Conservation (phyloP, 73 alveolate genomes). For the Blepharisma japonicum region DNA sequence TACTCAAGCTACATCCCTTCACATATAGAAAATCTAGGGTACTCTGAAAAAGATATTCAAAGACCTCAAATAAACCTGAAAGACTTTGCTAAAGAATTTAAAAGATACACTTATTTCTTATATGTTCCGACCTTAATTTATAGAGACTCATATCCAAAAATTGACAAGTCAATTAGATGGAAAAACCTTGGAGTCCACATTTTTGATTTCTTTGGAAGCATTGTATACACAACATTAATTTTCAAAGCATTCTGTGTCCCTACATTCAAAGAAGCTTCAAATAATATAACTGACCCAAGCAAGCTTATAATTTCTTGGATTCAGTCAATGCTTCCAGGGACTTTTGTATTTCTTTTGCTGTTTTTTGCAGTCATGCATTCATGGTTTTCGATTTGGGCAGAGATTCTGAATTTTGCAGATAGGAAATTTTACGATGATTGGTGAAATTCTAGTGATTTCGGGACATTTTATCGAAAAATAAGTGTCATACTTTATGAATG, state of each 20-base stretch:
- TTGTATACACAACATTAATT: conserved; percentile 54
- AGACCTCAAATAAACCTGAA: conserved; percentile 59
- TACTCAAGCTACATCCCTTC: conserved; percentile 52
- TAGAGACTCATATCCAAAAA: conserved; percentile 66
- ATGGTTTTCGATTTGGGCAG: conserved; percentile 84
- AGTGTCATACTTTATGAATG: conserved; percentile 85
- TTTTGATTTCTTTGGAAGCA: conserved; percentile 42
- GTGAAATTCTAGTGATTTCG: conserved; percentile 86
- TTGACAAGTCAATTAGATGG: conserved; percentile 44
- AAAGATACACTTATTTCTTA: conserved; percentile 65
- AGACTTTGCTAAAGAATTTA: conserved; percentile 43
- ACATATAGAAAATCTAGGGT: conserved; percentile 50
- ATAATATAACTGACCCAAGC: not conserved
- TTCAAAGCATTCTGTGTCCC: conserved; percentile 57
- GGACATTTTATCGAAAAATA: conserved; percentile 83
- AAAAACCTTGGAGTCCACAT: conserved; percentile 35
- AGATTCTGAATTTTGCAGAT: conserved; percentile 72
- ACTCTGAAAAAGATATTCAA: conserved; percentile 50
- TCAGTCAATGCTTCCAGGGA: conserved; percentile 69
- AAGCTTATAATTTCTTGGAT: conserved; percentile 7
- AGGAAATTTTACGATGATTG: conserved; percentile 81
- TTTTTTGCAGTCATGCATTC: conserved; percentile 78
- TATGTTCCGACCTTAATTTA: conserved; percentile 78
- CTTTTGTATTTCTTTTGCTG: conserved; percentile 54
- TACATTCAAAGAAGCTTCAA: conserved; percentile 4